These are phyloP conservation scores for Salvia splendens DNA, from an alignment of 257 asterid species.

Conservation along the genomic window DNA sequence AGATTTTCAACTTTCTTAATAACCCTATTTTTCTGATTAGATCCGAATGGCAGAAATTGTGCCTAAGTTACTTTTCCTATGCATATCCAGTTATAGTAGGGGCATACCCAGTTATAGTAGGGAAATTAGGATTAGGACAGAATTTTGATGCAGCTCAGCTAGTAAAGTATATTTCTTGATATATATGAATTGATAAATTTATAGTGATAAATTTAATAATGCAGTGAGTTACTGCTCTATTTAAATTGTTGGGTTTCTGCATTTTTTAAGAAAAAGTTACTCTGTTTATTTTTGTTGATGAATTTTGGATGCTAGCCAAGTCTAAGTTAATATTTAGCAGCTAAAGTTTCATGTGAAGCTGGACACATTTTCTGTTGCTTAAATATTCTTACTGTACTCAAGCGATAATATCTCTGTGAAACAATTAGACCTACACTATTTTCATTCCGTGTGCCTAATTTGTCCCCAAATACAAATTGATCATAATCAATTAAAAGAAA, in stretches of 20 bases:
- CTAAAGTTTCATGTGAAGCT: slow-evolving; percentile 14
- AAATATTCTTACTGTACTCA: neutral
- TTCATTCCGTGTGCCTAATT: neutral
- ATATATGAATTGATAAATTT: slow-evolving; percentile 16
- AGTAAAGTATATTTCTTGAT: slow-evolving; percentile 5
- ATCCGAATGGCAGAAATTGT: slow-evolving; percentile 13
- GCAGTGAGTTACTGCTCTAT: neutral
- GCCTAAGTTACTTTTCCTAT: slow-evolving; percentile 5
- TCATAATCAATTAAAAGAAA: slow-evolving; percentile 2
- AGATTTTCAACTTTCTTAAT: neutral
- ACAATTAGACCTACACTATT: slow-evolving; percentile 15
- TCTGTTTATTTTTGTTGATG: neutral
- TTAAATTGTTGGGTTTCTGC: slow-evolving; percentile 2
- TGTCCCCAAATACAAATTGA: slow-evolving; percentile 3
- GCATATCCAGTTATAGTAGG: neutral
- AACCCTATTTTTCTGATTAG: slow-evolving; percentile 9
- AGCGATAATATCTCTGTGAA: neutral
- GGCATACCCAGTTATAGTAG: too few relatives aligned
- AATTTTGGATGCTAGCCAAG: slow-evolving; percentile 5
- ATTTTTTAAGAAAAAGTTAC: neutral
- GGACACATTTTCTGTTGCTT: slow-evolving; percentile 2
- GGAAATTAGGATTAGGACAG: neutral
- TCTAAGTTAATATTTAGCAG: neutral
- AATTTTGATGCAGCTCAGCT: neutral
- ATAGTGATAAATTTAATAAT: neutral